Base-by-base conservation (phyloP, 1,284 basidiomycete species). In the Cryptococcus sp. region DNA sequence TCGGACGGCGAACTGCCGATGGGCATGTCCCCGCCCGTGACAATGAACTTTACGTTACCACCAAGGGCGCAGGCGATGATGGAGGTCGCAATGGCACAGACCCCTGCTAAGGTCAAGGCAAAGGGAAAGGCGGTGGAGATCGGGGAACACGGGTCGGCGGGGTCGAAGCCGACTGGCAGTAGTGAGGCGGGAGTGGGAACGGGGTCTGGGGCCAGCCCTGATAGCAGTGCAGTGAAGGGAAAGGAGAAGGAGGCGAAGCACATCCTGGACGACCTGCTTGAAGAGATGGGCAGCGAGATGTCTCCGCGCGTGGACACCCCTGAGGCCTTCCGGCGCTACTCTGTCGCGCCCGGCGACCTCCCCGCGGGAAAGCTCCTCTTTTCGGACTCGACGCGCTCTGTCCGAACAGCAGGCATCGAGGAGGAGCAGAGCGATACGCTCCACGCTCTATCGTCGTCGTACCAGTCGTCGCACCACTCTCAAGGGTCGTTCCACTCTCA, bases 11-110 rank as follows among this genome's bases (percentile, higher is more conserved):
- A 85, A 55, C 81, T 82, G 40, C 67, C 77, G 51, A 77, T 66
- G 37, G 87, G 87, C 46, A 89, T 93, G 87, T 92, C 90, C 0
- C 90, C 92, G 2, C 90, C 89, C 2, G 83, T 87, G 4, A 87
- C 88, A 55, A 85, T 93, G 83, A 87, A 86, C 28, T 91, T 90
- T 57, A 85, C 85, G 2, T 82, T 86, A n/a, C 86, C 87, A 0
- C 81, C 84, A 9, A 81, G 83, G 52, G 83, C 80, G 0, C 52
- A 64, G 38, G 67, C 69, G 46, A 79, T 90, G 20, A 45, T 58
- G 18, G 55, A 64, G 33, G 48, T 59, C 4, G 83, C 83, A 8
- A 82, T 79, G 54, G 81, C 82, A 7, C 36, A 49, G 24, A 61
- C 60, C 4, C 59, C 57, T 7, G 52, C 36, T 16, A 63, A 63